Percentiles rank a stretch among this genome's conserved stretches.
Conservation (phyloP, 768 basidiomycete species). For the Calocera cornea region DNA sequence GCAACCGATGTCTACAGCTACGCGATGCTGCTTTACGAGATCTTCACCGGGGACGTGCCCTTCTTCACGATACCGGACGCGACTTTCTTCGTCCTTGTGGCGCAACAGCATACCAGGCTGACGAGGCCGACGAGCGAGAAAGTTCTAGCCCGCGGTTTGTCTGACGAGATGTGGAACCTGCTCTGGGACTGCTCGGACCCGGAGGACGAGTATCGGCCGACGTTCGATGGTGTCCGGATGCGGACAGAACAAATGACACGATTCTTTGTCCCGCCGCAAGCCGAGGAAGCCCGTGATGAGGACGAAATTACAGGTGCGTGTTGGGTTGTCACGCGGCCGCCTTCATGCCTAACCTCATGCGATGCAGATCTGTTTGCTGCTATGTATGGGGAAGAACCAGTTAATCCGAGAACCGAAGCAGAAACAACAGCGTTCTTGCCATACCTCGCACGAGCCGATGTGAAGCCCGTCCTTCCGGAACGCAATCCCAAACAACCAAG, state of each 20-base stretch:
- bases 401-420: not conserved
- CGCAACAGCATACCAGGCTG: not conserved
- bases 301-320: not conserved
- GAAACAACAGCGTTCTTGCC: not conserved
- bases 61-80: not conserved
- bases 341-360: not conserved
- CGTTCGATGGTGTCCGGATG: not conserved
- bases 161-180: not conserved
- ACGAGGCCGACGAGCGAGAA: not conserved
- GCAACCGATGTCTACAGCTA: slow-evolving; percentile 1
- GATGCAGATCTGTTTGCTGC: not conserved
- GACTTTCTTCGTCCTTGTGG: not conserved
- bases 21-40: not conserved
- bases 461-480: not conserved
- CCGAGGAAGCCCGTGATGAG: not conserved
- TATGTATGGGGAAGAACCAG: not conserved
- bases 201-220: not conserved
- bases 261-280: not conserved
- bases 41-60: not conserved
- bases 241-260: not conserved
- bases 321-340: not conserved
- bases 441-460: not conserved
- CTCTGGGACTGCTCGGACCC: slow-evolving; percentile 1
- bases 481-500: not conserved
- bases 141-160: not conserved